A percentile compares a stretch with the other conserved stretches of the same genome.
Conservation (phyloP, 495 filamentous ascomycete species). For the Podospora anserina region DNA sequence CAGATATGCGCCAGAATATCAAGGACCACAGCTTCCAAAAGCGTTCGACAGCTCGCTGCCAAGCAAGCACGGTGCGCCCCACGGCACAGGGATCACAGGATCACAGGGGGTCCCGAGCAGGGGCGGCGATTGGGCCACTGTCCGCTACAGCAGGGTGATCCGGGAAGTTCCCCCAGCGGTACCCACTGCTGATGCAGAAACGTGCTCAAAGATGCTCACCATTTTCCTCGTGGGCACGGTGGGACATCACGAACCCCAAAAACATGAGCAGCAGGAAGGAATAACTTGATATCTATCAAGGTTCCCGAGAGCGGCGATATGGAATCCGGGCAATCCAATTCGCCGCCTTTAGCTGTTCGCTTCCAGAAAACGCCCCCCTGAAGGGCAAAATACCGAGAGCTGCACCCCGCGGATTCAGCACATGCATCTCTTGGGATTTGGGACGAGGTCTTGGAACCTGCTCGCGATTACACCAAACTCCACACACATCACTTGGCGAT, state of each 20-base stretch:
- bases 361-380: neutral
- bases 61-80: constrained; percentile 6
- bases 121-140: constrained; percentile 2
- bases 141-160: neutral
- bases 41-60: constrained; percentile 9
- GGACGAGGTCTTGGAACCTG: neutral
- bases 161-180: constrained; percentile 6
- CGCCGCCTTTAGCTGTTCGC: neutral
- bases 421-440: neutral
- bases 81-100: neutral
- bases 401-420: neutral
- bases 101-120: neutral
- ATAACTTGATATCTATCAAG: neutral
- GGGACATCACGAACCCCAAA: neutral
- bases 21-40: constrained; percentile 3
- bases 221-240: neutral
- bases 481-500: neutral
- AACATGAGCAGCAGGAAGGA: neutral
- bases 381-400: neutral
- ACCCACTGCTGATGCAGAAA: constrained; percentile 20
- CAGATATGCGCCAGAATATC: constrained; percentile 16
- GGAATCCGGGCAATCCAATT: neutral
- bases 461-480: neutral
- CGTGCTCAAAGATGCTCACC: constrained; percentile 30
- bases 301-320: neutral